These are phyloP conservation scores for Aspergillus ochraceoroseus DNA, from an alignment of 2,329 filamentous ascomycete genomes.

Conservation along the genomic window DNA sequence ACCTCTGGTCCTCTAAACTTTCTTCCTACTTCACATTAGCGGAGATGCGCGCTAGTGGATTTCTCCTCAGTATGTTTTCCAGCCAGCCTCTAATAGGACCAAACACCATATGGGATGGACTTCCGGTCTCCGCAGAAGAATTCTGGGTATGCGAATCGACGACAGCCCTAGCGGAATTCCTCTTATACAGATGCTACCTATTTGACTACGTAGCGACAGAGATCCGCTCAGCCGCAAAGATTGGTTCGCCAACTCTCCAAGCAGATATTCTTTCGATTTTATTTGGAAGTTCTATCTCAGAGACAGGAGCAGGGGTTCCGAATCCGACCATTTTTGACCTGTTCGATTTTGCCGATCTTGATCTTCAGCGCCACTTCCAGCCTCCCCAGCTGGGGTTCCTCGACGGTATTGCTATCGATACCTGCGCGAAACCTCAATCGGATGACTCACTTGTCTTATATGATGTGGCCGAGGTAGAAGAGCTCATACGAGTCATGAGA, in stretches of 20 bases:
- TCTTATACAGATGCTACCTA: conserved; percentile 69
- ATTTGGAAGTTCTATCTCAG: conserved; percentile 64
- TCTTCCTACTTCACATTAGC: conserved; percentile 69
- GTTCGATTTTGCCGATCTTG: conserved; percentile 79
- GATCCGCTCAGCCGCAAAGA: conserved; percentile 69
- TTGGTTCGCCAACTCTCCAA: conserved; percentile 65
- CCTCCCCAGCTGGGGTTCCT: conserved; percentile 58
- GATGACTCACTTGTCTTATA: conserved; percentile 53
- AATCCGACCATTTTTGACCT: conserved; percentile 83
- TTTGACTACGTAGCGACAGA: conserved; percentile 84
- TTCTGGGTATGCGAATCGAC: conserved; percentile 68
- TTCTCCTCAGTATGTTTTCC: conserved; percentile 71
- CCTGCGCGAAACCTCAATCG: conserved; percentile 58
- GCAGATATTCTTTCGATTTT: conserved; percentile 62
- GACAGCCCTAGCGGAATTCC: conserved; percentile 67
- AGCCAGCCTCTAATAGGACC: conserved; percentile 66
- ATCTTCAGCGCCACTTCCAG: conserved; percentile 46
- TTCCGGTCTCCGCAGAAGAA: conserved; percentile 54
- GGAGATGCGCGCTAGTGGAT: conserved; percentile 73
- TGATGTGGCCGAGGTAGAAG: conserved; percentile 64
- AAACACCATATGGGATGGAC: conserved; percentile 68
- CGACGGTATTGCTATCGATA: conserved; percentile 60
- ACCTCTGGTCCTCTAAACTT: conserved; percentile 77
- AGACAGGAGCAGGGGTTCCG: conserved; percentile 60
- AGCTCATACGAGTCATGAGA: conserved; percentile 60